Conservation (phyloP, 2,329 filamentous ascomycete genomes). For the Clonostachys byssicola region DNA sequence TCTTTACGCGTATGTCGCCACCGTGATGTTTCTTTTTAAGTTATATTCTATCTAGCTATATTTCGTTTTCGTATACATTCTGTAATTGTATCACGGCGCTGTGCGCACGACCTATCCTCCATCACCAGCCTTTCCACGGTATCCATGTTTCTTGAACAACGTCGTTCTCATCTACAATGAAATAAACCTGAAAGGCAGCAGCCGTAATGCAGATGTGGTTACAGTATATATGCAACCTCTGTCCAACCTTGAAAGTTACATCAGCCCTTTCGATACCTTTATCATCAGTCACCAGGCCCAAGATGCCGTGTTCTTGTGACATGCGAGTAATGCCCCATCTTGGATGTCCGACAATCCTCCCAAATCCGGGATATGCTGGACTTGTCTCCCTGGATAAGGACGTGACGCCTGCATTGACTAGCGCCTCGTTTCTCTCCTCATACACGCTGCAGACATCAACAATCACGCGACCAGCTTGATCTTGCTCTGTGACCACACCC, state of each 20-base stretch:
- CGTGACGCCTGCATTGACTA: slow-evolving; percentile 28
- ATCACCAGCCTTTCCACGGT: slow-evolving; percentile 26
- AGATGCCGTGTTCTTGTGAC: slow-evolving; percentile 30
- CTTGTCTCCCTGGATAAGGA: slow-evolving; percentile 26
- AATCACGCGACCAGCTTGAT: slow-evolving; percentile 21
- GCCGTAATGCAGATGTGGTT: slow-evolving; percentile 31
- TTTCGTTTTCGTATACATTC: too few species aligned
- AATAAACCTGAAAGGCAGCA: slow-evolving; percentile 26
- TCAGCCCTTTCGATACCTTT: slow-evolving; percentile 1
- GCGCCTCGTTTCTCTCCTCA: slow-evolving; percentile 27
- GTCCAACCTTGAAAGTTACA: slow-evolving; percentile 23
- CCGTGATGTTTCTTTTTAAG: too few species aligned
- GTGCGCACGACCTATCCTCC: background rate
- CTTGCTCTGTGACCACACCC: slow-evolving; percentile 15
- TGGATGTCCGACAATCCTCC: slow-evolving; percentile 16
- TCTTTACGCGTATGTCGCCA: too few species aligned
- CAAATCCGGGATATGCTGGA: slow-evolving; percentile 16
- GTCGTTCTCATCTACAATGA: slow-evolving; percentile 25
- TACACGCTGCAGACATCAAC: slow-evolving; percentile 31
- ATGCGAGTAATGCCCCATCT: slow-evolving; percentile 26
- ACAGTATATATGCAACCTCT: slow-evolving; percentile 20
- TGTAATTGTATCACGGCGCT: background rate
- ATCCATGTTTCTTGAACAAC: slow-evolving; percentile 25
- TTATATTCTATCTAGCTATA: too few species aligned
- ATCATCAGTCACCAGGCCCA: slow-evolving; percentile 10